These are phyloP conservation scores for Eucalyptus dawsonii DNA, from an alignment of 345 rosid species.

Conservation along the genomic window DNA sequence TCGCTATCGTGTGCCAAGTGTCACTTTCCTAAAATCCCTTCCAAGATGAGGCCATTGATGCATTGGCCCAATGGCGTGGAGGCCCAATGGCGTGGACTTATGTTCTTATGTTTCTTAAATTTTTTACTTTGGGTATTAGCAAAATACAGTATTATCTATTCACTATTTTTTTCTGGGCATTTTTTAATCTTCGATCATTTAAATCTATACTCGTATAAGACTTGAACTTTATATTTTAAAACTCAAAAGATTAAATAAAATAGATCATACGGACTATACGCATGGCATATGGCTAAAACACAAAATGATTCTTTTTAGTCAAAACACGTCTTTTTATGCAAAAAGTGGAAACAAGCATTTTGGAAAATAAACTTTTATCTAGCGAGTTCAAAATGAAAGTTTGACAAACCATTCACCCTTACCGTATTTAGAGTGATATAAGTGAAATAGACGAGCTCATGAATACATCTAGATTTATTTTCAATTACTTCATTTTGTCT, in stretches of 20 bases:
- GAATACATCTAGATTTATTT: not conserved
- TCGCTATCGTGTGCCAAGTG: not conserved
- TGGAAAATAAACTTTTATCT: rapidly evolving
- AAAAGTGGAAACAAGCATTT: too few species aligned
- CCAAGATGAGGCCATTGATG: not conserved
- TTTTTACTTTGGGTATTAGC: not conserved
- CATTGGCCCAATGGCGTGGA: not conserved
- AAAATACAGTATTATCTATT: not conserved
- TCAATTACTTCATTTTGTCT: not conserved
- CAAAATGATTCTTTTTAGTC: not conserved
- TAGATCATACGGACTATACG: rapidly evolving
- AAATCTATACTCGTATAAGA: not conserved
- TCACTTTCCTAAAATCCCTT: not conserved
- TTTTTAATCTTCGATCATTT: not conserved
- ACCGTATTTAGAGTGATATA: not conserved
- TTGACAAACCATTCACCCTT: not conserved
- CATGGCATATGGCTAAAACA: rapidly evolving
- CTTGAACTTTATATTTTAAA: not conserved
- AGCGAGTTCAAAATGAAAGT: not conserved
- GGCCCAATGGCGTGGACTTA: not conserved
- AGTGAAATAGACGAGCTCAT: not conserved
- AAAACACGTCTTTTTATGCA: not conserved
- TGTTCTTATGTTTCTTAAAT: not conserved
- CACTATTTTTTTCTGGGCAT: not conserved
- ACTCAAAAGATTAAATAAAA: not conserved